These are phyloP conservation scores for Nemania sp. DNA, from an alignment of 2,329 filamentous ascomycete genomes.

Conservation along the genomic window DNA sequence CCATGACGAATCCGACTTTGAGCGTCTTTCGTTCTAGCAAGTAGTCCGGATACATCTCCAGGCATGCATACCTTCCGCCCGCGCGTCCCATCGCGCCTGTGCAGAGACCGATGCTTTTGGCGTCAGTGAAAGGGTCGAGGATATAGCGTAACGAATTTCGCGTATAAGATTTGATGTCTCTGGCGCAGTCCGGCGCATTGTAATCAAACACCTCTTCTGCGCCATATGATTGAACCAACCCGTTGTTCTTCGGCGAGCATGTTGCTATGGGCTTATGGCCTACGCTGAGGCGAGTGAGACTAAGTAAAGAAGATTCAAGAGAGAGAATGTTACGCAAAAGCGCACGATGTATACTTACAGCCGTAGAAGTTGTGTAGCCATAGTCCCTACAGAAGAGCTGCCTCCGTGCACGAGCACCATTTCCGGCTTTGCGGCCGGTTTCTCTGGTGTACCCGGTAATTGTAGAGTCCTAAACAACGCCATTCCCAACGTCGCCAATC, in stretches of 20 bases:
- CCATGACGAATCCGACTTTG: slow-evolving; percentile 19
- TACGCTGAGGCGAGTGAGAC: background rate
- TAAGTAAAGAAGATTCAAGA: too few species aligned
- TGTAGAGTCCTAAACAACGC: background rate
- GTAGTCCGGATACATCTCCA: slow-evolving; percentile 18
- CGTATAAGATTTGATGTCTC: slow-evolving; percentile 41
- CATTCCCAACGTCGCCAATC: slow-evolving; percentile 33
- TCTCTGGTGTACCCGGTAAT: background rate
- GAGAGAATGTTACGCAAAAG: background rate
- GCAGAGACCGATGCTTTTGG: slow-evolving; percentile 38
- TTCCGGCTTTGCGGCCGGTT: background rate
- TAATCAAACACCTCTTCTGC: slow-evolving; percentile 14
- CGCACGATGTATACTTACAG: background rate
- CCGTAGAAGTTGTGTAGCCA: background rate
- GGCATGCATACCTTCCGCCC: slow-evolving; percentile 34
- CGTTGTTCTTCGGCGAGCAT: slow-evolving; percentile 9
- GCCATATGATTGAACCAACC: background rate
- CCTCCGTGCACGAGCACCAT: background rate
- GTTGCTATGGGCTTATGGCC: slow-evolving; percentile 6
- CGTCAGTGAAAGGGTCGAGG: slow-evolving; percentile 43
- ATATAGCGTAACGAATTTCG: slow-evolving; percentile 39
- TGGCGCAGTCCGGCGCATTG: background rate
- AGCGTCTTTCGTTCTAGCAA: slow-evolving; percentile 9
- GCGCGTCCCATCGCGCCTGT: slow-evolving; percentile 41
- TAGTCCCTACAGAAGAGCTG: background rate